These are phyloP conservation scores for Bacidia gigantensis DNA, from an alignment of 495 filamentous ascomycete species.

Conservation along the genomic window DNA sequence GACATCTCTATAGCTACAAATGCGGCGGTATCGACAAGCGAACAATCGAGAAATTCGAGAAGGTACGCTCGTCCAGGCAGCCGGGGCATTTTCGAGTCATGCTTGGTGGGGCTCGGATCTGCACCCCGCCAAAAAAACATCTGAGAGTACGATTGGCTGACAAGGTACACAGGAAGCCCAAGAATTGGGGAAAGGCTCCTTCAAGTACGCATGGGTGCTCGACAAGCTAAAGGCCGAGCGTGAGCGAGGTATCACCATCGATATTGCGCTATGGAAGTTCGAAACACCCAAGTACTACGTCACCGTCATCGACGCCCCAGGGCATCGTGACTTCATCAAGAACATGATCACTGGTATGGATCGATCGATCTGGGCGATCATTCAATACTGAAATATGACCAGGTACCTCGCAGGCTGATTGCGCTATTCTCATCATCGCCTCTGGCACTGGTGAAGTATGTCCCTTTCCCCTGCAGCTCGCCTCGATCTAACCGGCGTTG, in stretches of 20 bases:
- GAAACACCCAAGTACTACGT: slow-evolving; percentile 98
- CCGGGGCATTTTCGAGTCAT: slow-evolving; percentile 6
- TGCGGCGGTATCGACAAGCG: slow-evolving; percentile 99
- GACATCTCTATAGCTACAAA: slow-evolving; percentile 99
- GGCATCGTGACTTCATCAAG: slow-evolving; percentile 99
- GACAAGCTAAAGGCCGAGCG: slow-evolving; percentile 99
- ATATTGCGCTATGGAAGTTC: slow-evolving; percentile 99
- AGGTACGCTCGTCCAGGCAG: slow-evolving; percentile 41
- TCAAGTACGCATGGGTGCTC: slow-evolving; percentile 99
- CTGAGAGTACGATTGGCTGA: slow-evolving; percentile 25
- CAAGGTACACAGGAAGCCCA: slow-evolving; percentile 65
- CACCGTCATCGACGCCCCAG: slow-evolving; percentile 98
- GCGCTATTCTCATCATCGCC: slow-evolving; percentile 99
- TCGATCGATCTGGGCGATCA: background rate
- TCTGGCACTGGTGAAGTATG: slow-evolving; percentile 88
- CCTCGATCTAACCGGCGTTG: background rate
- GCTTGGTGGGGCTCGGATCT: slow-evolving; percentile 19
- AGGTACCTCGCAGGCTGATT: slow-evolving; percentile 99
- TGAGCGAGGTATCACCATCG: slow-evolving; percentile 99
- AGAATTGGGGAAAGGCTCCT: slow-evolving; percentile 99
- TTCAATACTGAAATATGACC: slow-evolving; percentile 53
- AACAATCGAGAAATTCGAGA: slow-evolving; percentile 99
- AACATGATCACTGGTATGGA: slow-evolving; percentile 99
- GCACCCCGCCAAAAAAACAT: slow-evolving; percentile 17
- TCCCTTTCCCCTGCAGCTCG: background rate